Percentiles rank a stretch among this genome's conserved stretches.
phyloP scores from a whole-genome alignment of 73 alveolate species.

The Paramecium sexaurelia region DNA sequence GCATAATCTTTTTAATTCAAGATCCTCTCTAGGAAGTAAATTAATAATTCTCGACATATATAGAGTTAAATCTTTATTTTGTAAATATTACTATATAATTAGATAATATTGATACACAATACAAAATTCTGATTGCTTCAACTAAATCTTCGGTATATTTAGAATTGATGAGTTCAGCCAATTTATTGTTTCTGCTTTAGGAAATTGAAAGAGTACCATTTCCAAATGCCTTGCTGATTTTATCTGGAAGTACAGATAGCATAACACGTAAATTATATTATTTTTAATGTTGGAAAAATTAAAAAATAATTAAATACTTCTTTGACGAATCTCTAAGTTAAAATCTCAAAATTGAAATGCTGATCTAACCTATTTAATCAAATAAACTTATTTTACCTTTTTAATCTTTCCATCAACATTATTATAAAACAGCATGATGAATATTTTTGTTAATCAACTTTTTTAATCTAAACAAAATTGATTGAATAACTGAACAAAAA shows the following conservation, averaged over 20 bases:
- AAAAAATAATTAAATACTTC: neutral
- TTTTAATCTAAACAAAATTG: neutral
- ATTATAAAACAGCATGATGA: no score
- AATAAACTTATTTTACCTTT: neutral
- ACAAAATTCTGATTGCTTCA: constrained; percentile 6
- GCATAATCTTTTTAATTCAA: constrained; percentile 20
- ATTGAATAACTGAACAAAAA: neutral
- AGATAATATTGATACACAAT: neutral
- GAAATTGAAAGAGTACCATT: neutral
- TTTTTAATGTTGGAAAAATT: neutral
- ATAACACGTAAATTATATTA: neutral
- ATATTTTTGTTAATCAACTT: no score
- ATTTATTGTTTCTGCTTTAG: neutral
- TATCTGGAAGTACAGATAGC: neutral
- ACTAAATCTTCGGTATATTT: constrained; percentile 14
- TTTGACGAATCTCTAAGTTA: neutral
- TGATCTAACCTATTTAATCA: neutral
- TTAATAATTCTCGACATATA: constrained; percentile 45
- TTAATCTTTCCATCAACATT: neutral
- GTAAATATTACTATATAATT: neutral
- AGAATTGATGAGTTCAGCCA: constrained; percentile 38
- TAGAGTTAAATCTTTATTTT: constrained; percentile 34
- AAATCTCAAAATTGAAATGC: neutral
- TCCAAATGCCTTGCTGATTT: neutral
- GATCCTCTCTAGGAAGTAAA: constrained; percentile 45